These are phyloP conservation scores for Sporisorium graminicola DNA, from an alignment of 1,284 basidiomycete genomes.

Conservation along the genomic window DNA sequence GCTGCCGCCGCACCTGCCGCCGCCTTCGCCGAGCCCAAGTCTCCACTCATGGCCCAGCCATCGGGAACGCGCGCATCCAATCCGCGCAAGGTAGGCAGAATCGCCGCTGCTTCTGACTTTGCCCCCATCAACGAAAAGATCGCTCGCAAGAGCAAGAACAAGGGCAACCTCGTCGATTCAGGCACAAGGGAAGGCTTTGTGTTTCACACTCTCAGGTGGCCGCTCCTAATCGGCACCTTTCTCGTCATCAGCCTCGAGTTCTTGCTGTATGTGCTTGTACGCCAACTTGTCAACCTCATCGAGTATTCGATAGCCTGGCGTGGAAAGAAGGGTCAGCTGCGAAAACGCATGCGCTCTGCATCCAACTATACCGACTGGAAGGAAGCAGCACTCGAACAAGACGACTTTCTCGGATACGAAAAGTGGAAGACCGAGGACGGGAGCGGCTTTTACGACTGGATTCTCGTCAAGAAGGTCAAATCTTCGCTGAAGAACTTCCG, in stretches of 20 bases:
- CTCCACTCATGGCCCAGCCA: constrained; percentile 28
- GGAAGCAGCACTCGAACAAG: constrained; percentile 81
- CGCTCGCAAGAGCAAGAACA: constrained; percentile 27
- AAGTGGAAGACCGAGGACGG: constrained; percentile 64
- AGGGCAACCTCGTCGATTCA: constrained; percentile 42
- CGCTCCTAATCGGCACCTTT: constrained; percentile 79
- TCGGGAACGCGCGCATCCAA: constrained; percentile 43
- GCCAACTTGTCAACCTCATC: constrained; percentile 79
- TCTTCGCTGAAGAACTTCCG: constrained; percentile 74
- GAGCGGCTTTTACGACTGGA: constrained; percentile 68
- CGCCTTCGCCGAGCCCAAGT: constrained; percentile 19
- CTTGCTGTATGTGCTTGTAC: constrained; percentile 82
- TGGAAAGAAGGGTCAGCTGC: constrained; percentile 82
- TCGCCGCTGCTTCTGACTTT: constrained; percentile 66
- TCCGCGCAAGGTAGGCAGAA: constrained; percentile 55
- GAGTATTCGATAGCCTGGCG: constrained; percentile 75
- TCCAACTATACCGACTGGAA: constrained; percentile 84
- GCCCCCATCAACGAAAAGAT: constrained; percentile 66
- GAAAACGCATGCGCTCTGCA: constrained; percentile 81
- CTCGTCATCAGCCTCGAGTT: constrained; percentile 88
- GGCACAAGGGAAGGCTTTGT: constrained; percentile 64
- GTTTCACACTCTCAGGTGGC: constrained; percentile 61
- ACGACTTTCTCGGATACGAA: constrained; percentile 72
- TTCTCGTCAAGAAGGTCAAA: constrained; percentile 66
- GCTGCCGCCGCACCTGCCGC: constrained; percentile 17